phyloP scores from a whole-genome alignment of 768 basidiomycete genomes.

The Lanmaoa rubissima region DNA sequence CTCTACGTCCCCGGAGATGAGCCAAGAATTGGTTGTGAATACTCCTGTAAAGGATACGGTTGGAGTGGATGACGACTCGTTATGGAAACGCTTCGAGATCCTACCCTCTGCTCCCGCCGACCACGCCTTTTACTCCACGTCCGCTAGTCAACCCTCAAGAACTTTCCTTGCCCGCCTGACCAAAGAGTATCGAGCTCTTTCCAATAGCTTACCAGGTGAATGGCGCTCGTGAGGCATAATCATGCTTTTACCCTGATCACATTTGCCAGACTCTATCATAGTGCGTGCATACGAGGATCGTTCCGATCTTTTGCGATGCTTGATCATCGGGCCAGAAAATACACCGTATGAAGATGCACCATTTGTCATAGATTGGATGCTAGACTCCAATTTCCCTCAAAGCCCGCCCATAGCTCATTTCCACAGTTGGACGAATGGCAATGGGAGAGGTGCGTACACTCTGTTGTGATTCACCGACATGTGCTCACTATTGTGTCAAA shows the following conservation, averaged over 20 bases:
- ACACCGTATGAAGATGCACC: conserved; percentile 96
- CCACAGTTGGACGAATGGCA: conserved; percentile 91
- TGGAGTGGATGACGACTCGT: conserved; percentile 37
- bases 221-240: conserved; percentile 2
- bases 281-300: conserved; percentile 91
- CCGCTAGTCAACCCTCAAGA: conserved; percentile 65
- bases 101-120: conserved; percentile 73
- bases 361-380: conserved; percentile 92
- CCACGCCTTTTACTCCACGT: conserved; percentile 72
- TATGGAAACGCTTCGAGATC: conserved; percentile 84
- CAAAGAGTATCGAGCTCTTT: conserved; percentile 80
- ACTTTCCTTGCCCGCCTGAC: conserved; percentile 71
- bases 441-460: conserved; percentile 55
- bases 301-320: conserved; percentile 77
- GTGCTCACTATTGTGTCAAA: neutral
- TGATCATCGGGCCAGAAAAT: conserved; percentile 91
- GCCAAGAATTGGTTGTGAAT: conserved; percentile 30
- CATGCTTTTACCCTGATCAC: conserved; percentile 5
- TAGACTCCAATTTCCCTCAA: conserved; percentile 81
- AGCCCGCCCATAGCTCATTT: conserved; percentile 87
- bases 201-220: conserved; percentile 79
- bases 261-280: conserved; percentile 68
- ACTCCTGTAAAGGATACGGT: conserved; percentile 26
- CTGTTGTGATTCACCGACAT: neutral
- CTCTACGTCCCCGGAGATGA: conserved; percentile 33